phyloP scores from a whole-genome alignment of 352 stramenopile species.

The Hyaloperonospora brassicae region DNA sequence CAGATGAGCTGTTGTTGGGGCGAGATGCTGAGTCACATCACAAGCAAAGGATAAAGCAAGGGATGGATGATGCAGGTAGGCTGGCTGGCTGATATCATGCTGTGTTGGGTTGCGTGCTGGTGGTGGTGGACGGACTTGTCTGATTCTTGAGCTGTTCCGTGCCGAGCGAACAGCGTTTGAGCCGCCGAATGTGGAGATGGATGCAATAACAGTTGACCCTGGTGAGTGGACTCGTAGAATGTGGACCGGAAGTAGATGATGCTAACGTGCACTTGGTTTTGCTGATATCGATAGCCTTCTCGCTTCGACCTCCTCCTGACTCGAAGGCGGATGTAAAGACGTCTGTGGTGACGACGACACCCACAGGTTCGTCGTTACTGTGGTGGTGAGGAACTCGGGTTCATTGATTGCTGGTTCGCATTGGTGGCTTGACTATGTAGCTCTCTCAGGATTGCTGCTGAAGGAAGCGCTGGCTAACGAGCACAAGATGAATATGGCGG shows the following conservation, averaged over 20 bases:
- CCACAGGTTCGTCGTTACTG: conserved; percentile 4
- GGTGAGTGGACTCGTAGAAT: conserved; percentile 7
- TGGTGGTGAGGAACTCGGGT: too few relatives aligned
- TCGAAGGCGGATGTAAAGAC: conserved; percentile 18
- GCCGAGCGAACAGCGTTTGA: conserved; percentile 22
- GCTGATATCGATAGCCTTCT: conserved; percentile 10
- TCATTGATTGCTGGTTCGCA: neutral
- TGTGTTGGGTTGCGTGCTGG: neutral
- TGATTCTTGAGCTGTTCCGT: neutral
- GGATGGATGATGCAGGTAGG: conserved; percentile 17
- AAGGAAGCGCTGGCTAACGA: conserved; percentile 48
- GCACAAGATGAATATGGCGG: conserved; percentile 53
- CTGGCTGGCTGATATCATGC: neutral
- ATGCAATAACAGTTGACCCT: conserved; percentile 17
- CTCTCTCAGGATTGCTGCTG: conserved; percentile 14
- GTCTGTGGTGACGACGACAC: conserved; percentile 2
- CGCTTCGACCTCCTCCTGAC: conserved; percentile 9
- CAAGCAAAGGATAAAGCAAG: conserved; percentile 21
- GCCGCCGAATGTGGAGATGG: conserved; percentile 21
- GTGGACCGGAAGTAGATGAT: too few relatives aligned
- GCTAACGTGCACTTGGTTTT: neutral
- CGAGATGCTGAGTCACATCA: conserved; percentile 14
- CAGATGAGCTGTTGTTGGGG: conserved; percentile 55
- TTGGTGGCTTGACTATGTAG: conserved; percentile 1
- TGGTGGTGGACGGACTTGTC: too few relatives aligned